Base-by-base conservation (phyloP, 352 stramenopile species). In the Pythium graminicola region DNA sequence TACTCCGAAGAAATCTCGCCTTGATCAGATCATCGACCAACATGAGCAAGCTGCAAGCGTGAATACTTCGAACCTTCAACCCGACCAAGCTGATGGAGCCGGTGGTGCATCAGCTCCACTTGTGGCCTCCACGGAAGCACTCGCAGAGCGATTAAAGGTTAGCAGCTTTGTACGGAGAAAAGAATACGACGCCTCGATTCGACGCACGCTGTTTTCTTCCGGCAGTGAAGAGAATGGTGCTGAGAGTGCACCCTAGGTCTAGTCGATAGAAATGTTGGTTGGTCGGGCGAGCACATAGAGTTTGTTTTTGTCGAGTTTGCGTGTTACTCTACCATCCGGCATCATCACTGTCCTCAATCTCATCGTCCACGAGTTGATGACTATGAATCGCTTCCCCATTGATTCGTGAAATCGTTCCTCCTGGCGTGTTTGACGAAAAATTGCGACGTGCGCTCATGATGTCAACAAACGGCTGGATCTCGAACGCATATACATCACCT, bases 121-220 rank as follows among this genome's bases (percentile, higher is more conserved):
- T 29, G 22, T 32, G 14, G 60, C 32, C 16, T 22, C 40, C 1
- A 40, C 56, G 1, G 50, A 55, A 13, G 26, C 31, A 17, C 8
- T 53, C 14, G 20, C 54, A 20, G 76, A 84, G 26, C 78, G 76
- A 23, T 72, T 87, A 42, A 85, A 83, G 50, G 79, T 77, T 39
- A 88, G 77, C 50, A 88, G 77, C 53, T 88, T 88, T 54, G 75
- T 71, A 6, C 67, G 72, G 24, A 65, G 77, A 35, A 76, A 77
- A 60, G 77, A 88, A 57, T 88, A 88, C 49, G 77, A 85, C 39
- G 72, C 70, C n/a, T 57, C 61, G 19, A 84, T 88, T 43, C 59
- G 77, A n/a, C 60, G 60, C 10, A 54, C 52, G 6, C 29, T 68
- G 0, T 62, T 53, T 6, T 54, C 53, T 7, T 53, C 46, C 11